Base-by-base conservation (phyloP, 1,139 yeast genomes). In the Chernovozyma aurita region DNA sequence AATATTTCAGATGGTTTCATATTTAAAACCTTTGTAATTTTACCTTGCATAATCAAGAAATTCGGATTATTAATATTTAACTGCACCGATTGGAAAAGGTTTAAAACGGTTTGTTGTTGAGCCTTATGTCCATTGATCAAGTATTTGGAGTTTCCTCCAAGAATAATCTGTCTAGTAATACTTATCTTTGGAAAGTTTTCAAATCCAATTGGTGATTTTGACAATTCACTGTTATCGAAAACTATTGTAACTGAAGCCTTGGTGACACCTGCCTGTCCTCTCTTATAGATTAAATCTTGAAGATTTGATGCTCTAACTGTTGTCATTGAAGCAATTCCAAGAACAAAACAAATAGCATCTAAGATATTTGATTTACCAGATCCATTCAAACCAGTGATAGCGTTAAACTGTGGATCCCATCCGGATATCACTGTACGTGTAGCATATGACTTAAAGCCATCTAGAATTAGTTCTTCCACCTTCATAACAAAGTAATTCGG, bases 191-290 rank as follows among this genome's bases (percentile, higher is more conserved):
- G 67, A 42, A 81, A 76, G 36, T 80, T 79, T 48, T 85, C 94
- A 52, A 87, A 90, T 4, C 96, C 96, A 40, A 88, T 82, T 1
- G 97, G 97, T 0, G 94, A 80, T 46, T 78, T 82, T 3, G 76
- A 57, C 38, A 75, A 69, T 48, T 90, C 97, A 21, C 75, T 57
- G 52, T 92, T 94, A 58, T 90, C 95, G 55, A 94, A 94, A 2
- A 92, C 95, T 37, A 94, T 87, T 0, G 98, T 88, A 2, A 94
- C 98, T 53, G 95, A 84, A 2, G 98, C 98, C 56, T 88, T 90
- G 2, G 97, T 90, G 8, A 92, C 92, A 44, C 98, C 98, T 0
- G 98, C 97, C 56, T 92, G 98, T 8, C 98, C 98, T 49, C 97
- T 77, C 52, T 92, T 92, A 58, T 92, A 92, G 40, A 94, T 92